Base-by-base conservation (phyloP, 208 protist genomes). In the Leishmania martiniquensis region DNA sequence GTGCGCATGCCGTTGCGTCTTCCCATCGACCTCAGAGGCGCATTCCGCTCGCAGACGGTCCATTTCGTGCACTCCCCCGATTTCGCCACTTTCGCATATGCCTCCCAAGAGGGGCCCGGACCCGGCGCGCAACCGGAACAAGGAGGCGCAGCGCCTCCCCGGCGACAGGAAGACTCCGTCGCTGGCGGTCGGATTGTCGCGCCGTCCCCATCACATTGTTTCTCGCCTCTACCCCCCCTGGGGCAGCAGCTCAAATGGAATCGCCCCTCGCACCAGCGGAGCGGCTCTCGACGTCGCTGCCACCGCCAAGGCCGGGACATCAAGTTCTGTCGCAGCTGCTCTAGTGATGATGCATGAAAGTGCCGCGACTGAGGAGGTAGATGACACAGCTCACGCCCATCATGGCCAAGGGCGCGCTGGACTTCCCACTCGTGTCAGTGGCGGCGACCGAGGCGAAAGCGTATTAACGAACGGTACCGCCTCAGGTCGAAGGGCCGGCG, bases 151-250 rank as follows among this genome's bases (percentile, higher is more conserved):
- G 65, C 76, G 81, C 9, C 69, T 79, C 42, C 45, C 67, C 3
- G 75, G 10, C 12, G 66, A 34, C 20, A 49, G 20, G 12, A 44
- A n/a, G 13, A 22, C 45, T 12, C 54, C 72, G 29, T 75, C 47
- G 17, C 20, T 22, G 20, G 49, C 74, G 45, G 42, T 49, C 45
- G 74, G 62, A 39, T n/a, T 49, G 12, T 42, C 72, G 20, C 67
- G 75, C 22, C 74, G 72, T 17, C 79, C 79, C 12, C 79, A 83
- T 44, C 79, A 83, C 60, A 52, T 83, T 12, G 51, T 83, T 4
- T 83, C 73, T 13, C 79, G 79, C 10, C 57, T 77, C 60, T 59
- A 79, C 52, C 79, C 79, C 9, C 79, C 49, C 32, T 79, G 79
- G 79, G 72, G 59, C 29, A 55, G 57, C 49, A n/a, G 52, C 25